Evolutionary conservation across 1,284 basidiomycete genomes (phyloP).

Genomic region (Sanghuangporus baumii): DNA sequence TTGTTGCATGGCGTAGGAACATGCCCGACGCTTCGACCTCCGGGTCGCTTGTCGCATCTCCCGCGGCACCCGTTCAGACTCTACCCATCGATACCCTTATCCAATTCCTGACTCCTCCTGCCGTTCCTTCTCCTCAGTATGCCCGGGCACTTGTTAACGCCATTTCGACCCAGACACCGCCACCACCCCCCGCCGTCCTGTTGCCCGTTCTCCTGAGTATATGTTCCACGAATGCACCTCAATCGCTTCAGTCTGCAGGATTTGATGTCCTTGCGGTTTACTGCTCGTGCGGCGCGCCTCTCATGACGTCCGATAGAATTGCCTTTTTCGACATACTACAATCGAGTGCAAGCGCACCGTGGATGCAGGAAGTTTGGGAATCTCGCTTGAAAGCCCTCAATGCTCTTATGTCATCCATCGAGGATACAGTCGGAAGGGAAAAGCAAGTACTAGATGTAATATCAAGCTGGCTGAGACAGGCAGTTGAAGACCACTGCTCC

Average conservation of each 20-base stretch:
- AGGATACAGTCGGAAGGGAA: constrained; percentile 62
- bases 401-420: constrained; percentile 51
- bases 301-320: constrained; percentile 51
- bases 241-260: constrained; percentile 55
- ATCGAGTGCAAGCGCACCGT: constrained; percentile 36
- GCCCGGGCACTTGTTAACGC: constrained; percentile 33
- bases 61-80: constrained; percentile 20
- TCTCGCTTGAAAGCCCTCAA: constrained; percentile 58
- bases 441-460: constrained; percentile 46
- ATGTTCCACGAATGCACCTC: constrained; percentile 46
- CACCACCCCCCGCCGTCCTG: constrained; percentile 41
- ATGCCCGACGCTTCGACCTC: constrained; percentile 10
- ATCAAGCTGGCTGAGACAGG: constrained; percentile 56
- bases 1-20: constrained; percentile 17
- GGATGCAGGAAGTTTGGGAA: constrained; percentile 65
- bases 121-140: constrained; percentile 50
- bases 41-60: constrained; percentile 12
- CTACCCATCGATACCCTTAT: constrained; percentile 44
- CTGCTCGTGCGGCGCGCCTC: constrained; percentile 44
- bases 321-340: constrained; percentile 55
- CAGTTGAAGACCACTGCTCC: constrained; percentile 48
- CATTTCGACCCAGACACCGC: constrained; percentile 42
- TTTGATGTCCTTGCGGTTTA: constrained; percentile 67
- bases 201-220: constrained; percentile 54
- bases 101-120: constrained; percentile 46